A percentile compares a stretch with the other conserved stretches of the same genome.
Evolutionary conservation across 257 asterid genomes (phyloP).

Genomic region (Scutellaria baicalensis): DNA sequence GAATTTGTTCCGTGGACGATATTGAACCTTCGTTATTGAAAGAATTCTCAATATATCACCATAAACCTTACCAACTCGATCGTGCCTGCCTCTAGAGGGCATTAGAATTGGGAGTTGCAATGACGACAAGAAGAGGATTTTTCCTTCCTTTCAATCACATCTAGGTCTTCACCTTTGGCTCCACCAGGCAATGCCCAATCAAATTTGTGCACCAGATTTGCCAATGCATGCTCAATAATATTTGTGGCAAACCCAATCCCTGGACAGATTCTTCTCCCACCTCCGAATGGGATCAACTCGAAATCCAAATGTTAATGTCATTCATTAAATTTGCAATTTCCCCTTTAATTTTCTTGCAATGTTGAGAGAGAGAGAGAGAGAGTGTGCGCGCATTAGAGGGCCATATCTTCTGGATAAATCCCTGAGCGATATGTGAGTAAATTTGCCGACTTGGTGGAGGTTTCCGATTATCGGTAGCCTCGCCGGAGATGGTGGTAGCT

Average conservation of each 20-base stretch:
- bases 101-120: neutral
- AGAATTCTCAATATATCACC: no score
- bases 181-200: constrained; percentile 21
- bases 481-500: constrained; percentile 27
- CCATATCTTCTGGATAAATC: constrained; percentile 17
- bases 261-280: constrained; percentile 28
- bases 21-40: no score
- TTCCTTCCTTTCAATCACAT: constrained; percentile 9
- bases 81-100: no score
- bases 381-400: no score
- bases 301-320: no score
- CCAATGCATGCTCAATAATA: neutral
- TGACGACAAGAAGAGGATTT: constrained; percentile 2
- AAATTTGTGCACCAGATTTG: constrained; percentile 15
- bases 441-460: constrained; percentile 25
- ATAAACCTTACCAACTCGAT: no score
- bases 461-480: constrained; percentile 30
- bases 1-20: no score
- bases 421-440: constrained; percentile 18
- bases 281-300: constrained; percentile 26
- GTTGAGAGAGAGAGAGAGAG: neutral
- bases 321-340: no score
- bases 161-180: constrained; percentile 10
- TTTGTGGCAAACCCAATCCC: no score
- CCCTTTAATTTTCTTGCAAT: neutral